Conservation (phyloP, 2,329 filamentous ascomycete species). For the Clonostachys rhizophaga region DNA sequence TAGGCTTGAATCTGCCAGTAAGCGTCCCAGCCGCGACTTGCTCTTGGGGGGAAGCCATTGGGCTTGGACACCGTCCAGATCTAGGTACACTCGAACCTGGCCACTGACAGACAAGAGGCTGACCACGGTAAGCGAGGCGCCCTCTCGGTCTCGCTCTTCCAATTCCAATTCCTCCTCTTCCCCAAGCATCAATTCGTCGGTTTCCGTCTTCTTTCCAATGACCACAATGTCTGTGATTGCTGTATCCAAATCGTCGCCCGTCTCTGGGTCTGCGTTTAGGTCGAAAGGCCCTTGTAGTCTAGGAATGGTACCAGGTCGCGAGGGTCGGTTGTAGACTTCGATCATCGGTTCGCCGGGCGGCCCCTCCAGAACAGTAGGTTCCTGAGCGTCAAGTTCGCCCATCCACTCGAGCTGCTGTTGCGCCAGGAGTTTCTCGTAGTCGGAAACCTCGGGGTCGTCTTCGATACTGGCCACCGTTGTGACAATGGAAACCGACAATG, state of each 20-base stretch:
- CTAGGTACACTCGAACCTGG: slow-evolving; percentile 56
- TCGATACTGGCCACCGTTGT: slow-evolving; percentile 63
- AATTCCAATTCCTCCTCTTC: slow-evolving; percentile 58
- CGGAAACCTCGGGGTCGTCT: slow-evolving; percentile 49
- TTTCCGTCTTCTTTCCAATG: slow-evolving; percentile 58
- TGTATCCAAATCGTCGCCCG: slow-evolving; percentile 51
- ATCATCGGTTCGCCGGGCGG: slow-evolving; percentile 39
- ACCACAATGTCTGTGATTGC: slow-evolving; percentile 58
- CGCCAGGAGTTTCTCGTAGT: slow-evolving; percentile 49
- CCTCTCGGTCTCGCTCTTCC: slow-evolving; percentile 40
- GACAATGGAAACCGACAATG: slow-evolving; percentile 77
- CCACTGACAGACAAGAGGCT: slow-evolving; percentile 58
- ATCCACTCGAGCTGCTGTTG: slow-evolving; percentile 66
- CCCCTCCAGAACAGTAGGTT: slow-evolving; percentile 50
- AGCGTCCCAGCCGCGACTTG: slow-evolving; percentile 38
- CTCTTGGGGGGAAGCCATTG: slow-evolving; percentile 58
- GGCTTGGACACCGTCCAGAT: slow-evolving; percentile 58
- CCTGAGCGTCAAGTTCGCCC: slow-evolving; percentile 60
- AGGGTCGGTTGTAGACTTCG: slow-evolving; percentile 54
- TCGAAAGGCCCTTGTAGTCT: slow-evolving; percentile 60
- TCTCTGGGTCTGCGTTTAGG: slow-evolving; percentile 47
- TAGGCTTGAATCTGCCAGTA: slow-evolving; percentile 27
- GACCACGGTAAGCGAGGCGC: slow-evolving; percentile 54
- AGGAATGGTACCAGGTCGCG: slow-evolving; percentile 52
- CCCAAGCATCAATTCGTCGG: slow-evolving; percentile 56